Base-by-base conservation (phyloP, 2,329 filamentous ascomycete species). In the Exophiala alcalophila region DNA sequence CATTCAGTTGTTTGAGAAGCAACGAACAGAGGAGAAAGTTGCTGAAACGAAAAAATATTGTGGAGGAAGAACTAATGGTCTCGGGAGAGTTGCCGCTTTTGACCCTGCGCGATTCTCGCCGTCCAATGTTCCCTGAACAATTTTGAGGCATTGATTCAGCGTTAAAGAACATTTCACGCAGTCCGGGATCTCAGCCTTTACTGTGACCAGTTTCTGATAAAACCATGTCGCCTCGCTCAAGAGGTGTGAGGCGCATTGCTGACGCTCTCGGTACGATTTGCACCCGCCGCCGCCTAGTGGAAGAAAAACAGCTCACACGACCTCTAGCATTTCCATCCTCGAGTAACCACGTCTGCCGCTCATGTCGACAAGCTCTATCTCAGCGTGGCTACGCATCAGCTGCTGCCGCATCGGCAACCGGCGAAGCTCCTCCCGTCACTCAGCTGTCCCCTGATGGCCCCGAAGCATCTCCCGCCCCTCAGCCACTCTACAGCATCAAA, bases 401-500 rank as follows among this genome's bases (percentile, higher is more conserved):
- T 15, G 52, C 52, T 11, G 38, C 47, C 4, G 49, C 40, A 35
- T 36, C 43, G 39, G 40, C 45, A 10, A 40, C 29, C 5, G 25
- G 34, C 29, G 33, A 45, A 31, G 26, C 44, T 32, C 32, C 43
- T 25, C 33, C 50, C 19, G 38, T 50, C 21, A 49, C 45, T 23
- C 46, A 53, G 26, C 26, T 52, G 5, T 47, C 51, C 6, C 44
- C 71, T 32, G 61, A 67, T 20, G 56, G 66, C 40, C 60, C 66
- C 33, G 53, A 66, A 49, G 57, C 67, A 31, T 63, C 63, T 45
- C 57, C 59, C 39, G 59, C 57, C 58, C 58, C 60, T 50, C 59
- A 57, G 59, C 63, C 61, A 23, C 58, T 60, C 48, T 65, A 74
- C 67, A 64, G 62, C 53, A 65, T 77, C 61, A 69, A 75, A 55